A percentile compares a stretch with the other conserved stretches of the same genome.
Evolutionary conservation across 495 filamentous ascomycete species (phyloP).

Genomic region (Cryomyces minteri): DNA sequence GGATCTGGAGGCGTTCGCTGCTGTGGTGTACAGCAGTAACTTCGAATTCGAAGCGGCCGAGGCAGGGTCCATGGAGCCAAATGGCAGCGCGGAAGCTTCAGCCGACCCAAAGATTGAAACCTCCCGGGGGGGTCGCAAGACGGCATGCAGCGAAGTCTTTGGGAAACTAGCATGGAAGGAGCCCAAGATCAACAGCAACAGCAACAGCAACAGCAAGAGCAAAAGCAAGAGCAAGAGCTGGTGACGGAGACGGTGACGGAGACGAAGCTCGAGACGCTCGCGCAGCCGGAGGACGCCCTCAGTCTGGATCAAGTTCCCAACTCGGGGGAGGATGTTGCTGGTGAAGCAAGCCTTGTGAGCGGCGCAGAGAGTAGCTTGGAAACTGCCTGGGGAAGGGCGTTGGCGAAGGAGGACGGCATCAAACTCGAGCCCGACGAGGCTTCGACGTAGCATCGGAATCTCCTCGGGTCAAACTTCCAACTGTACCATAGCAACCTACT

Average conservation of each 20-base stretch:
- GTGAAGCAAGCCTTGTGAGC: conserved; percentile 7
- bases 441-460: too few relatives aligned
- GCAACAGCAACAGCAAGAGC: not conserved
- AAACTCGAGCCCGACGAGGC: not conserved
- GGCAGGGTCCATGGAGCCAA: conserved; percentile 10
- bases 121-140: not conserved
- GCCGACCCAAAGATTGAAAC: not conserved
- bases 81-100: not conserved
- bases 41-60: conserved; percentile 49
- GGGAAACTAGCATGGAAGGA: too few relatives aligned
- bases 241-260: not conserved
- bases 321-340: conserved; percentile 24
- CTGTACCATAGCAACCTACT: too few relatives aligned
- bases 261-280: conserved; percentile 1
- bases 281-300: conserved; percentile 3
- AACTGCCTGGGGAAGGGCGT: conserved; percentile 46
- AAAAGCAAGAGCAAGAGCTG: not conserved
- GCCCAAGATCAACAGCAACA: too few relatives aligned
- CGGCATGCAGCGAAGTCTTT: not conserved
- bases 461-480: too few relatives aligned
- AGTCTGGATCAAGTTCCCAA: conserved; percentile 1
- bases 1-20: conserved; percentile 86
- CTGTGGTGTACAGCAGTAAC: conserved; percentile 85
- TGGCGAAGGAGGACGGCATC: conserved; percentile 11
- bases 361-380: conserved; percentile 34